Base-by-base conservation (phyloP, 1,284 basidiomycete species). In the Trametes pubescens region DNA sequence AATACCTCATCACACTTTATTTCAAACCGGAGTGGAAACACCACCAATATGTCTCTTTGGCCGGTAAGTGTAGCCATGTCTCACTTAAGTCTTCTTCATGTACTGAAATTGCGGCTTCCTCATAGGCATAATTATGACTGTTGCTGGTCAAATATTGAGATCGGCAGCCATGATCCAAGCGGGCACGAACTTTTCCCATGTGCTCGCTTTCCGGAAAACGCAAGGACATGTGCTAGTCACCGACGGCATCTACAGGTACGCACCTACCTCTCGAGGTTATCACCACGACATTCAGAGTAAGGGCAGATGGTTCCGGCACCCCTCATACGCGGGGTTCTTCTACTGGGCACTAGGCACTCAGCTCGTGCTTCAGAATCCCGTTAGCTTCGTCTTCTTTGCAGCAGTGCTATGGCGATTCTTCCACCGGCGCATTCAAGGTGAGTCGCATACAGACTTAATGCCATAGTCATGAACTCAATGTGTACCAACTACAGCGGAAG, bases 301-400 rank as follows among this genome's bases (percentile, higher is more conserved):
- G 10, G 38, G 49, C 69, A 96, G 94, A 26, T 94, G 88, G 85
- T 92, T 90, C 63, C 89, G 98, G 5, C 98, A 99, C 76, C 98
- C 98, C 10, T 98, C 96, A 0, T 99, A 99, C 72, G 87, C 94
- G 0, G 98, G 97, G 3, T 99, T 99, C 82, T 98, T 93, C 78
- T 99, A 97, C 77, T 99, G 97, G 97, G 96, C 96, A 0, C 72
- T 99, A 35, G 95, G 95, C 1, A 98, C 96, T 0, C 96, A 99
- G 75, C 77, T 99, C n/a, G 85, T 96, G 4, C 82, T 99, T 29
- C 94, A 94, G 71, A 99, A 99, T 75, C 86, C 93, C 0, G 46
- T 96, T 26, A 89, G 88, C 14, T 91, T 94, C 72, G 57, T 87
- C 1, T 73, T 87, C 2, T 96, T 89, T 67, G 69, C 80, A 2